Conservation (phyloP, 1,284 basidiomycete species). For the Rhodotorula sp. region DNA sequence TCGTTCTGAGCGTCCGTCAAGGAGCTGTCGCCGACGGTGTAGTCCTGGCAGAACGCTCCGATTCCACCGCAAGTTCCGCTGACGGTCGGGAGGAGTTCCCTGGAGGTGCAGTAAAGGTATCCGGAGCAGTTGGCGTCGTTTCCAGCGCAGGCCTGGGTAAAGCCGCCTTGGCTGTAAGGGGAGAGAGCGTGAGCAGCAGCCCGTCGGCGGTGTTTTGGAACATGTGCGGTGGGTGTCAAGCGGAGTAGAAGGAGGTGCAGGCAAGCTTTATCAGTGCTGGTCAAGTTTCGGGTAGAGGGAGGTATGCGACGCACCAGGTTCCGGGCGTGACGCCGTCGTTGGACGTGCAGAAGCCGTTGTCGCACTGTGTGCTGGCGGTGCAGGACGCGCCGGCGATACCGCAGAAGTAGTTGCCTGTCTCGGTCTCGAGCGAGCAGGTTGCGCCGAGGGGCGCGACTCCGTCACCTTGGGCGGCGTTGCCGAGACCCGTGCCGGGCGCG, state of each 20-base stretch:
- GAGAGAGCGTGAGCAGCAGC: no score
- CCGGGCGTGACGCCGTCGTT: background rate
- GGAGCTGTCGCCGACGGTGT: background rate
- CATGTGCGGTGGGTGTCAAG: no score
- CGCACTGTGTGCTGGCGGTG: constrained; percentile 6
- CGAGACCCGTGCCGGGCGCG: constrained; percentile 1
- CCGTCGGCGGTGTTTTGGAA: no score
- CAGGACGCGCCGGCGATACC: constrained; percentile 21
- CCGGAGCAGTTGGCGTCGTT: constrained; percentile 23
- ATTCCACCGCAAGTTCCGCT: constrained; percentile 13
- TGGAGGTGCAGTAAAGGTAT: constrained; percentile 20
- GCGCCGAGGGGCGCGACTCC: constrained; percentile 2
- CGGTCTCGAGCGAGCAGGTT: background rate
- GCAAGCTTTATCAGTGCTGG: background rate
- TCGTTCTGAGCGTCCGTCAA: constrained; percentile 5
- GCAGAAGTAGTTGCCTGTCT: constrained; percentile 23
- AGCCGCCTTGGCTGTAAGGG: constrained; percentile 22
- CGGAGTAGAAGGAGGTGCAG: background rate
- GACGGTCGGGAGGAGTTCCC: background rate
- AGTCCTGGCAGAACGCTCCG: constrained; percentile 17
- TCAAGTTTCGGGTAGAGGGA: no score
- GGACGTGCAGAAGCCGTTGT: constrained; percentile 16
- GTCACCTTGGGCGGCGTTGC: background rate
- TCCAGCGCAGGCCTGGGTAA: constrained; percentile 12
- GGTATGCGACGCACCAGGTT: no score